Conservation (phyloP, 257 asterid species). For the Ophiorrhiza pumila region DNA sequence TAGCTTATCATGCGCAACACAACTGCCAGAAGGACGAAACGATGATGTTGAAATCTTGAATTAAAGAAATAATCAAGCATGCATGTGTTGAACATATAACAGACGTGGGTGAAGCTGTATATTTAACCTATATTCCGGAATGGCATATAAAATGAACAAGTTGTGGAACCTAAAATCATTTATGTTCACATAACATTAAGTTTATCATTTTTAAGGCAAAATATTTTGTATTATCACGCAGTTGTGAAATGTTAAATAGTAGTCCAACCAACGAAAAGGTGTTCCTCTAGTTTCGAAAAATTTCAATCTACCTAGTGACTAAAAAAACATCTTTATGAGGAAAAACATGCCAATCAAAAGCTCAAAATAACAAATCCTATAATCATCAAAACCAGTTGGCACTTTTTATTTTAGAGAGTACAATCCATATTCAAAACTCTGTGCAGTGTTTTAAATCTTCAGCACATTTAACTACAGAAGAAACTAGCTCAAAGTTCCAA, state of each 20-base stretch:
- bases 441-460: neutral
- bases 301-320: neutral
- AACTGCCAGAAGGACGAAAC: slow-evolving; percentile 47
- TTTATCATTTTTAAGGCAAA: neutral
- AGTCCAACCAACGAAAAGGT: neutral
- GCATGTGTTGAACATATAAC: neutral
- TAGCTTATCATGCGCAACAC: slow-evolving; percentile 96
- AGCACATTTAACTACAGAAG: neutral
- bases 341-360: neutral
- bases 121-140: too few relatives aligned
- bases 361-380: neutral
- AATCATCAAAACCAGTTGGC: neutral
- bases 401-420: neutral
- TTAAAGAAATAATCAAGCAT: neutral
- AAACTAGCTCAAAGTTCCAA: neutral
- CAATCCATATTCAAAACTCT: neutral
- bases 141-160: too few relatives aligned
- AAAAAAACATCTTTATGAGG: neutral
- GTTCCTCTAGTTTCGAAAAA: neutral
- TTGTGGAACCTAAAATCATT: too few relatives aligned
- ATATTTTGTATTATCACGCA: neutral
- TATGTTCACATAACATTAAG: too few relatives aligned
- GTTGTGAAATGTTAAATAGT: neutral
- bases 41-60: slow-evolving; percentile 5
- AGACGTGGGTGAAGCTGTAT: too few relatives aligned